Percentiles rank a stretch among this genome's conserved stretches.
Conservation (phyloP, 805 yeast species). For the Candida peoriensis region DNA sequence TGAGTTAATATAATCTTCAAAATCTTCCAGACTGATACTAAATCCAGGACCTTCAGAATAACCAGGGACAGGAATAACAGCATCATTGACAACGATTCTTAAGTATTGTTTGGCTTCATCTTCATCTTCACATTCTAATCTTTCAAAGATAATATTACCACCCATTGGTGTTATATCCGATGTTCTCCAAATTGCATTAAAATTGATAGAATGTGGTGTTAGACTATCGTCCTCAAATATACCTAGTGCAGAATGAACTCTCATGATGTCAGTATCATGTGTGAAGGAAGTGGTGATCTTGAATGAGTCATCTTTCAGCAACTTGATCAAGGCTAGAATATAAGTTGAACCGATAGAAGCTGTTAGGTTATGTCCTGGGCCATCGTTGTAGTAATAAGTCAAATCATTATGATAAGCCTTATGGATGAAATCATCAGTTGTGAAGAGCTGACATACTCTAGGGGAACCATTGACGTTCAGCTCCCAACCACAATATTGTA, state of each 20-base stretch:
- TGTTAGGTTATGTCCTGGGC: slow-evolving; percentile 42
- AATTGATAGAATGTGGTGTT: slow-evolving; percentile 36
- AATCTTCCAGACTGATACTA: slow-evolving; percentile 30
- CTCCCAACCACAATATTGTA: slow-evolving; percentile 47
- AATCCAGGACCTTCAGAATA: slow-evolving; percentile 45
- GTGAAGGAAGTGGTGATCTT: slow-evolving; percentile 42
- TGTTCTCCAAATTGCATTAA: slow-evolving; percentile 42
- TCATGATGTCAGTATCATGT: slow-evolving; percentile 53
- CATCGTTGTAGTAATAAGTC: slow-evolving; percentile 39
- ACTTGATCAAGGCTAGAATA: slow-evolving; percentile 41
- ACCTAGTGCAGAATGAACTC: slow-evolving; percentile 46
- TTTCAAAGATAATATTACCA: slow-evolving; percentile 36
- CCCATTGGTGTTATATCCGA: slow-evolving; percentile 50
- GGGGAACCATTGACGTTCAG: slow-evolving; percentile 37
- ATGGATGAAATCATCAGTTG: slow-evolving; percentile 41
- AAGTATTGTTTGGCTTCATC: slow-evolving; percentile 30
- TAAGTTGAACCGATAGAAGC: slow-evolving; percentile 39
- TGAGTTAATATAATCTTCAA: slow-evolving; percentile 11
- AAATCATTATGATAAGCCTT: slow-evolving; percentile 39
- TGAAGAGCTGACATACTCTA: slow-evolving; percentile 33
- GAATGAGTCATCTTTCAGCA: slow-evolving; percentile 34
- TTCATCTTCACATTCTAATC: slow-evolving; percentile 30
- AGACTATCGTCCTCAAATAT: slow-evolving; percentile 24
- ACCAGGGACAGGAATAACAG: slow-evolving; percentile 29
- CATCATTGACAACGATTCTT: slow-evolving; percentile 29